Evolutionary conservation across 2,329 filamentous ascomycete genomes (phyloP), one percentile per base, ranked within the genome.

Genomic region (Aspergillus nomiae): DNA sequence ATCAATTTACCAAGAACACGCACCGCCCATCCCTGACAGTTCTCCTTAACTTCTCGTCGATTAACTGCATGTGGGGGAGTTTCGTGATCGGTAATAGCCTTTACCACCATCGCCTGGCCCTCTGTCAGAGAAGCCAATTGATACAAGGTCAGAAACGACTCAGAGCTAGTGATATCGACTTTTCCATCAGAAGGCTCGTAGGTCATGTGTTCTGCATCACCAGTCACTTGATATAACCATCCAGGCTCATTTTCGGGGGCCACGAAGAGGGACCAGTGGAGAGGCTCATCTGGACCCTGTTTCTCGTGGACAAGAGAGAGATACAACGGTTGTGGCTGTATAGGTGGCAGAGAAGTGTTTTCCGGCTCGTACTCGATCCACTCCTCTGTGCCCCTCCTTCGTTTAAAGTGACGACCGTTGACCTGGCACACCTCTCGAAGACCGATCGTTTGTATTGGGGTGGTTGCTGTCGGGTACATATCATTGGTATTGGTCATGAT

Each of bases 201-300:
- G 7, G 12, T 62, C 67, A 74, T 74, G n/a, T 60, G 55, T 61
- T 70, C 60, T 32, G 69, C 70, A 57, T 73, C 70, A 4, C 70
- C 70, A 1, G 36, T 72, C n/a, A 73, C 71, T 51, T 73, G 69
- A 36, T 72, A 73, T 14, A 70, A 58, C 56, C 58, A 57, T 8
- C 69, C 71, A 0, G 65, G 64, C 19, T 71, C 41, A 28, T 70
- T 72, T 51, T 73, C 72, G 7, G 61, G 63, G n/a, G 65, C 65
- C 19, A 74, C 65, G 28, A 67, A 69, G 0, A 73, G 64, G 6
- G 66, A 68, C 69, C 68, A 74, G 26, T 74, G 70, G 1, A 56
- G 34, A 6, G 65, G 70, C 55, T 72, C 69, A 9, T 64, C 65
- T 26, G 58, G 57, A 4, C 55, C 63, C 60, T 72, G 69, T 11